phyloP scores from a whole-genome alignment of 225 moss, liverwort and hornwort species.

The Pseudisothecium myosuroides region DNA sequence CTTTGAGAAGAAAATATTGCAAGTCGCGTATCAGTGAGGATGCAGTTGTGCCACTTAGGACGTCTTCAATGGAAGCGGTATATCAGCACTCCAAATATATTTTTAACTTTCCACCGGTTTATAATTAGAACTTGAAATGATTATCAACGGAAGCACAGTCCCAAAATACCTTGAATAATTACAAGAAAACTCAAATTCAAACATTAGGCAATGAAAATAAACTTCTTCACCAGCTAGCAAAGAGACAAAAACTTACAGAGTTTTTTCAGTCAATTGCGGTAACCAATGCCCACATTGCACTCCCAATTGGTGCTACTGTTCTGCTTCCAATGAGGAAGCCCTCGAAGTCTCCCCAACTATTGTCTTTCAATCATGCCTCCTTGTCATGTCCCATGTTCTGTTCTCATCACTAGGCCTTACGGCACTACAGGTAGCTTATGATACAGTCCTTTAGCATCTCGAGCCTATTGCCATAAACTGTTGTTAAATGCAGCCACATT shows the following conservation, averaged over 20 bases:
- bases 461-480: neutral
- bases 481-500: neutral
- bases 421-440: neutral
- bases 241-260: too few relatives aligned
- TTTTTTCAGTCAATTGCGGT: fast-evolving
- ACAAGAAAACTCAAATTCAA: neutral
- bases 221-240: fast-evolving
- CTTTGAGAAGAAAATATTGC: neutral
- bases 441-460: neutral
- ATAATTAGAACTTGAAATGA: too few relatives aligned
- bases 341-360: neutral
- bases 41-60: fast-evolving
- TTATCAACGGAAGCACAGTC: fast-evolving
- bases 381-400: neutral
- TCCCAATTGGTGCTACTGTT: too few relatives aligned
- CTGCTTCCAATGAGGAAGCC: neutral
- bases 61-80: fast-evolving
- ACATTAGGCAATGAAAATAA: too few relatives aligned
- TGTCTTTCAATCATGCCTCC: neutral
- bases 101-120: fast-evolving
- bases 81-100: neutral
- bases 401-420: neutral
- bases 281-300: too few relatives aligned
- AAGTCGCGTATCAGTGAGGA: too few relatives aligned
- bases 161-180: too few relatives aligned